Conservation (phyloP, 208 protist genomes). For the Crithidia bombi region DNA sequence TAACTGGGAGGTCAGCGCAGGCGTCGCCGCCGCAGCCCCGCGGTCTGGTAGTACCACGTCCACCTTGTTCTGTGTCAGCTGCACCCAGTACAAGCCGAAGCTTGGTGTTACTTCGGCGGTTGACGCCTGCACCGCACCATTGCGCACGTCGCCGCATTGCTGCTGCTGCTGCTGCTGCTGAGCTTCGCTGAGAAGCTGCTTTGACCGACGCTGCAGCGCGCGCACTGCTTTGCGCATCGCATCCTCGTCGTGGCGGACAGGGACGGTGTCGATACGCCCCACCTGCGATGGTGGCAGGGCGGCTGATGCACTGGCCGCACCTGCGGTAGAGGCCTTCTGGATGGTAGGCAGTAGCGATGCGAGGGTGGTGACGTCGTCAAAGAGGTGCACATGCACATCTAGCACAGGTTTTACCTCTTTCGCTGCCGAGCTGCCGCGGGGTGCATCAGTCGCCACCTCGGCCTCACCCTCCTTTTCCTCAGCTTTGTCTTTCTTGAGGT, state of each 20-base stretch:
- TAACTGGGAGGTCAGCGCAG: neutral
- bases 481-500: too few species aligned
- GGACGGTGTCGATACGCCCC: constrained; percentile 51
- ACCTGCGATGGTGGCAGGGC: neutral
- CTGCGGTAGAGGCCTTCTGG: neutral
- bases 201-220: constrained; percentile 43
- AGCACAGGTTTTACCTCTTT: neutral
- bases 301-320: neutral
- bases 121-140: neutral
- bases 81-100: constrained; percentile 69
- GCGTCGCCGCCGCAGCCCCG: neutral
- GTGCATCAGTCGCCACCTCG: neutral
- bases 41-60: constrained; percentile 38
- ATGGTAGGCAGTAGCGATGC: constrained; percentile 12
- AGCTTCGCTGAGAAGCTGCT: neutral
- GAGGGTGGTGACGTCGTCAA: constrained; percentile 53
- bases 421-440: neutral
- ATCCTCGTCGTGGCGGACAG: constrained; percentile 77
- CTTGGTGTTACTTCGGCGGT: constrained; percentile 7
- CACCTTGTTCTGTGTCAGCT: constrained; percentile 64
- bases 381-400: constrained; percentile 51
- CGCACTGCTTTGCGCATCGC: constrained; percentile 73
- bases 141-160: neutral
- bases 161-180: neutral
- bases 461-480: too few species aligned